Evolutionary conservation across 257 asterid species (phyloP).

Genomic region (Nicotiana paniculata): DNA sequence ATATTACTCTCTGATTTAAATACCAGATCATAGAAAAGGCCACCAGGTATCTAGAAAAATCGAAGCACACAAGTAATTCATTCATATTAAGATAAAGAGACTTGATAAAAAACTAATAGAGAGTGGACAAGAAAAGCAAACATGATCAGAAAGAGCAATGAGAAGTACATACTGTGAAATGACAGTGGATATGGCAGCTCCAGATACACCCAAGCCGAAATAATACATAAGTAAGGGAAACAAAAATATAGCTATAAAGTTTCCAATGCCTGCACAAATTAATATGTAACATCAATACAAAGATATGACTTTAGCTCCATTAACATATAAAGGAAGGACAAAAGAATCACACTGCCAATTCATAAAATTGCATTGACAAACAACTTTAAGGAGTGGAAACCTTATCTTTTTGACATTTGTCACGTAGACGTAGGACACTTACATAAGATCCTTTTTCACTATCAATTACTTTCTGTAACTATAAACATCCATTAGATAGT

Average conservation of each 20-base stretch:
- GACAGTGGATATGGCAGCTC: conserved; percentile 95
- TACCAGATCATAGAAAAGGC: conserved; percentile 65
- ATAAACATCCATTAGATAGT: background rate
- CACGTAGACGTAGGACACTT: background rate
- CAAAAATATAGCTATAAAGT: conserved; percentile 61
- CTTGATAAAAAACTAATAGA: conserved; percentile 4
- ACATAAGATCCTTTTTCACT: background rate
- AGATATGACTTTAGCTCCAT: background rate
- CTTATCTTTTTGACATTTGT: background rate
- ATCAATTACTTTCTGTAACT: background rate
- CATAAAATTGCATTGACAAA: background rate
- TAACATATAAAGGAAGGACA: background rate
- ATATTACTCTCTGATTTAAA: conserved; percentile 56
- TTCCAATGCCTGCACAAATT: conserved; percentile 70
- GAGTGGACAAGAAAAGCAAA: conserved; percentile 6
- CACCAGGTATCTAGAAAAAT: conserved; percentile 57
- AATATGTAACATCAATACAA: background rate
- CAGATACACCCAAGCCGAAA: conserved; percentile 69
- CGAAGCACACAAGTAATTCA: background rate
- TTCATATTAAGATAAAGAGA: conserved; percentile 3
- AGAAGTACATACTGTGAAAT: conserved; percentile 72
- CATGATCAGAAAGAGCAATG: background rate
- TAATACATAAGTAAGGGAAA: conserved; percentile 70
- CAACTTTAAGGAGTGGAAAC: background rate
- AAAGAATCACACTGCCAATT: background rate